Conservation (phyloP, 1,139 yeast genomes). For the Zygosaccharomyces pseudobailii region DNA sequence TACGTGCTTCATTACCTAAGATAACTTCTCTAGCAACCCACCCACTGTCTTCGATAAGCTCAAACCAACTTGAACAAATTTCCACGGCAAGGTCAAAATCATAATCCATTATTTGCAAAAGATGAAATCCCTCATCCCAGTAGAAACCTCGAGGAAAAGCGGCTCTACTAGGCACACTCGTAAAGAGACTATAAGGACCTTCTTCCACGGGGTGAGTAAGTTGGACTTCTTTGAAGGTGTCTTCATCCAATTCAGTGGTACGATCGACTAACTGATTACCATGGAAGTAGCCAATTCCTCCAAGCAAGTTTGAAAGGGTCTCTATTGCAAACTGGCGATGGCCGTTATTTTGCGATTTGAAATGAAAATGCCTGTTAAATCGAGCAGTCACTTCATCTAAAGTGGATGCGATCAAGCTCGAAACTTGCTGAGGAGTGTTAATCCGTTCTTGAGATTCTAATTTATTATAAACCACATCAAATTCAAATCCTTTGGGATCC, state of each 20-base stretch:
- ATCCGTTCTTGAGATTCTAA: slow-evolving; percentile 44
- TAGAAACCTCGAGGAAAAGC: slow-evolving; percentile 95
- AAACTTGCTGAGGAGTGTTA: slow-evolving; percentile 39
- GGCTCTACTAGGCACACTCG: slow-evolving; percentile 87
- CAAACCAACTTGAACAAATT: slow-evolving; percentile 82
- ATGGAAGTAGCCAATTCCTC: slow-evolving; percentile 84
- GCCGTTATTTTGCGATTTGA: slow-evolving; percentile 40
- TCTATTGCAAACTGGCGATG: slow-evolving; percentile 66
- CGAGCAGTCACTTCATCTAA: slow-evolving; percentile 46
- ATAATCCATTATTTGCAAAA: slow-evolving; percentile 73
- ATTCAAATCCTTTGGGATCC: slow-evolving; percentile 64
- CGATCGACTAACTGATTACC: slow-evolving; percentile 88
- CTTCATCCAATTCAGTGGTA: slow-evolving; percentile 60
- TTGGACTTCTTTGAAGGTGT: slow-evolving; percentile 51
- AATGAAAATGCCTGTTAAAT: slow-evolving; percentile 51
- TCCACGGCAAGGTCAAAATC: slow-evolving; percentile 83
- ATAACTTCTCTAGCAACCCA: slow-evolving; percentile 98
- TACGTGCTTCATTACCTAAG: slow-evolving; percentile 84
- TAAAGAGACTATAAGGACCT: slow-evolving; percentile 68
- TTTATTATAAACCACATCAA: slow-evolving; percentile 59
- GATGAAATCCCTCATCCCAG: slow-evolving; percentile 98
- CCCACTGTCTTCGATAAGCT: slow-evolving; percentile 79
- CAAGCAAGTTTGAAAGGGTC: slow-evolving; percentile 73
- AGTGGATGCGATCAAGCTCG: slow-evolving; percentile 38
- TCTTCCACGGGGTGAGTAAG: slow-evolving; percentile 49